These are phyloP conservation scores for Vaccinium vitisidaea DNA, from an alignment of 148 eudicot genomes.

Conservation along the genomic window DNA sequence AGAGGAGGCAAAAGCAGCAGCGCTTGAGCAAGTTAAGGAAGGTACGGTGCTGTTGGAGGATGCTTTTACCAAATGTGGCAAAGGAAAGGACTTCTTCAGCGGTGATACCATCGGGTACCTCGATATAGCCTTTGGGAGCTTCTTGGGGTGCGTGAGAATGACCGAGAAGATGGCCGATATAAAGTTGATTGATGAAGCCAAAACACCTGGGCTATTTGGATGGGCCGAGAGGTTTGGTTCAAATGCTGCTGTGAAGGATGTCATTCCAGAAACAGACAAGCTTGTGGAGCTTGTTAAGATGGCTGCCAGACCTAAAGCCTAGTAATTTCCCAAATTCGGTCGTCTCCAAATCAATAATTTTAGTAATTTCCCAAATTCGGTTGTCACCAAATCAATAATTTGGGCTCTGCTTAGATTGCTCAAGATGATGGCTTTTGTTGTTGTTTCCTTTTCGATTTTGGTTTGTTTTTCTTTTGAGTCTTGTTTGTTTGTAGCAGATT, in stretches of 20 bases:
- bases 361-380: too few species aligned
- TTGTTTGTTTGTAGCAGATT: background rate
- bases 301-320: background rate
- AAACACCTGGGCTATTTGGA: background rate
- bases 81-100: background rate
- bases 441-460: too few species aligned
- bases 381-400: too few species aligned
- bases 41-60: conserved; percentile 25
- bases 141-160: background rate
- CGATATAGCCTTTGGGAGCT: background rate
- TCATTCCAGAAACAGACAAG: background rate
- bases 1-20: conserved; percentile 12
- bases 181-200: background rate
- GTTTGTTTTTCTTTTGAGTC: background rate
- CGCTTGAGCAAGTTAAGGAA: conserved; percentile 16
- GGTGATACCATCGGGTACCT: background rate
- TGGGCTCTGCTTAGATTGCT: too few species aligned
- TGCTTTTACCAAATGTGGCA: conserved; percentile 26
- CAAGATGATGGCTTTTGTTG: background rate
- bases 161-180: background rate
- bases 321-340: background rate
- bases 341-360: background rate
- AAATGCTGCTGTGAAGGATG: background rate
- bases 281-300: background rate
- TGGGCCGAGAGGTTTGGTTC: background rate